Evolutionary conservation across 345 rosid species (phyloP).

Genomic region (Streptanthus diversifolius): DNA sequence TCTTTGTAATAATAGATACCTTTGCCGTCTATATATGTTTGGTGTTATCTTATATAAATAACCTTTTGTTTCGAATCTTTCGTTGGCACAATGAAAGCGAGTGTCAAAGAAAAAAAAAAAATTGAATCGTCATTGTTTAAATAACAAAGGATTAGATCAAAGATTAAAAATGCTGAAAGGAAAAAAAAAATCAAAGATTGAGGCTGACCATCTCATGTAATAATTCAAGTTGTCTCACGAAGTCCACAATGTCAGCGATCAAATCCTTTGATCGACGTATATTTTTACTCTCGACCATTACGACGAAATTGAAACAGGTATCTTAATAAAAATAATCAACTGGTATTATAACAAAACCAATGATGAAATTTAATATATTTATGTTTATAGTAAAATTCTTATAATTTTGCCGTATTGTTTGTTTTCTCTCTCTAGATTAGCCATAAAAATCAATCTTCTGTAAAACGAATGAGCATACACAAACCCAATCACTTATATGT

Average conservation of each 20-base stretch:
- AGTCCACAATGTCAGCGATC: constrained; percentile 30
- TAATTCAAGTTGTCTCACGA: constrained; percentile 9
- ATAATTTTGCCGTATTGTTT: too few relatives aligned
- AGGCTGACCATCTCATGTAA: constrained; percentile 17
- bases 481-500: too few relatives aligned
- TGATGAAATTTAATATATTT: not conserved
- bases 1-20: not conserved
- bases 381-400: not conserved
- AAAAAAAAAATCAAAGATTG: not conserved
- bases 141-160: not conserved
- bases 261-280: not conserved
- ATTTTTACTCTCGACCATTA: not conserved
- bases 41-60: not conserved
- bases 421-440: too few relatives aligned
- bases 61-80: not conserved
- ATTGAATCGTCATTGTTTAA: constrained; percentile 26
- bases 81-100: constrained; percentile 22
- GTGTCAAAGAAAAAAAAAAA: constrained; percentile 1
- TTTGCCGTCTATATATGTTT: constrained; percentile 14
- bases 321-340: not conserved
- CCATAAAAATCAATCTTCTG: too few relatives aligned
- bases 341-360: not conserved
- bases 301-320: not conserved
- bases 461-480: not conserved
- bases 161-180: not conserved